Base-by-base conservation (phyloP, 371 early-diverging fungal species). In the Lichtheimia ornata region DNA sequence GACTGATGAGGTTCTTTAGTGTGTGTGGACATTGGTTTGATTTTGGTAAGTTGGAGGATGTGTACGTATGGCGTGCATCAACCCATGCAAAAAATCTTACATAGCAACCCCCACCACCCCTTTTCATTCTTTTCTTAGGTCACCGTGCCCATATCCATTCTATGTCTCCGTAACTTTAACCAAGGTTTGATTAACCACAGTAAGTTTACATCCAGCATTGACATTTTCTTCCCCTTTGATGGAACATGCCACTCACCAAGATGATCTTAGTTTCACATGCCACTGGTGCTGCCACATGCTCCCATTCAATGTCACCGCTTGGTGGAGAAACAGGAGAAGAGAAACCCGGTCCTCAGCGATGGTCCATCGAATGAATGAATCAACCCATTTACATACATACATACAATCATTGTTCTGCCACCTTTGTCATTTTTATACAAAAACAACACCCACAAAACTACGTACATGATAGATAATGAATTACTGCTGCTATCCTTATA, bases 21-120 rank as follows among this genome's bases (percentile, higher is more conserved):
- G 41, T 70, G 70, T 50, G 73, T 73, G 13, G 72, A 72, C 56
- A 68, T 72, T 60, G 69, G 64, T 5, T 62, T 72, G 35, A 65
- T 72, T 51, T 42, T 72, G 64, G 70, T 66, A 63, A 59, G 58
- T 47, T 47, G 47, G 47, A 22, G 5, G 47, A 18, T 47, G 47
- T 9, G 2, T 7, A 12, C 2, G 6, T 17, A 22, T 18, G 5
- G 22, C 11, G 14, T 22, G 15, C 9, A 18, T 17, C 45, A 45
- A n/a, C 14, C 1, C 1, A 47, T 47, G 15, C 47, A 5, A 47
- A 17, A n/a, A n/a, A n/a, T n/a, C n/a, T 43, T 43, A n/a, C 12
- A 14, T 12, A 43, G 1, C 22, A 22, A 22, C 15, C 11, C 13
- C 13, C 17, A 2, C 13, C 13, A 12, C 3, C 30, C 45, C 43